Evolutionary conservation across 2,329 filamentous ascomycete genomes (phyloP), one percentile per base, ranked within the genome.

Genomic region (Aspergillus caelatus): DNA sequence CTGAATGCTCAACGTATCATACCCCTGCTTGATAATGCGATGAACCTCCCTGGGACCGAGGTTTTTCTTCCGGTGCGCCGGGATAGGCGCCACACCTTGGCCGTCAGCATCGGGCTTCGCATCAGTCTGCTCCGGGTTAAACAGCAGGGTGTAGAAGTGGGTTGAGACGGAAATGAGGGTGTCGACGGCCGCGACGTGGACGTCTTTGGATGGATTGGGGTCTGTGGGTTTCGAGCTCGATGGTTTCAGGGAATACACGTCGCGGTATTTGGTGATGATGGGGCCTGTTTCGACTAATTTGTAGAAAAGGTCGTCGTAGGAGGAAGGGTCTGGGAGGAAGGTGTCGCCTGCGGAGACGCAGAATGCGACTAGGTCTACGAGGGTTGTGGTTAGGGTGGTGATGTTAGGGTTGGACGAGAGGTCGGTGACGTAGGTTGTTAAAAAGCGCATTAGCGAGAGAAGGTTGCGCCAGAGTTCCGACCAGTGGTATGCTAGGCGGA

Each of bases 271-370:
- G 36, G 85, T 81, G 26, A 98, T 85, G 14, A 92, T 86, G 56
- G 96, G 92, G 12, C 94, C 93, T 2, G 90, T 91, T 78, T 99
- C 95, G 30, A 98, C 93, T 2, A 98, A 86, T 80, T 99, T 99
- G 86, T 99, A 99, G 80, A 99, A 98, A 0, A 99, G 84, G 73
- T 99, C 95, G 72, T 99, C 95, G 77, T 98, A 98, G 1, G 92
- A 89, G 21, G 91, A 87, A 0, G 93, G 89, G 34, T 91, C 92
- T 0, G 94, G 95, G 9, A 99, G 84, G 78, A 99, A 98, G 2
- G 91, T 89, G 76, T 98, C 95, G 8, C 95, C 95, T 2, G 89
- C 88, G 1, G 92, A 95, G 9, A 99, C 84, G 2, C 92, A 91
- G 45, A 97, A 85, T 1, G 92, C 92, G 45, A 97, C 83, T 7